Evolutionary conservation across 2,329 filamentous ascomycete genomes (phyloP).

Genomic region (Phoma sp.): DNA sequence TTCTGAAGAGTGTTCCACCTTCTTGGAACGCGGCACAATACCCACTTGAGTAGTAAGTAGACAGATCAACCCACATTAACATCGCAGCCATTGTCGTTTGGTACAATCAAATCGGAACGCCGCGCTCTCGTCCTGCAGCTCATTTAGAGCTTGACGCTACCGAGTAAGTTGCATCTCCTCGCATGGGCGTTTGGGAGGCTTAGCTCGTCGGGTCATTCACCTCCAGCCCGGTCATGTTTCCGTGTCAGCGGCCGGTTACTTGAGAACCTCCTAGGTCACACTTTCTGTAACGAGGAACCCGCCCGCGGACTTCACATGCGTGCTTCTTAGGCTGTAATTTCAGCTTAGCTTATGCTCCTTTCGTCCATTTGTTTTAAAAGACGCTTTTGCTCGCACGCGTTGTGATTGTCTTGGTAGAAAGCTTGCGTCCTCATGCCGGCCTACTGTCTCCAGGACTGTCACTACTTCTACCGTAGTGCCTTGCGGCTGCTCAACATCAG

Average conservation of each 20-base stretch:
- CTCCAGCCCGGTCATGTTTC: conserved; percentile 40
- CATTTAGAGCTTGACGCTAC: conserved; percentile 30
- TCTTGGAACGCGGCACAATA: conserved; percentile 16
- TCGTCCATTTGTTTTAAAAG: conserved; percentile 44
- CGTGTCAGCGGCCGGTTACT: conserved; percentile 39
- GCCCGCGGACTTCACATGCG: conserved; percentile 45
- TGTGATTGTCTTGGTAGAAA: conserved; percentile 21
- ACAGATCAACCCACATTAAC: conserved; percentile 31
- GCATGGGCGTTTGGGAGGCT: conserved; percentile 13
- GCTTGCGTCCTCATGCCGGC: conserved; percentile 66
- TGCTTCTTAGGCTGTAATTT: conserved; percentile 24
- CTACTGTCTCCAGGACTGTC: conserved; percentile 84
- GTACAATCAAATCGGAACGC: not conserved
- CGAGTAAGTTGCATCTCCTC: conserved; percentile 37
- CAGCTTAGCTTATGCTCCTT: conserved; percentile 35
- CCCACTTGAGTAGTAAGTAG: conserved; percentile 32
- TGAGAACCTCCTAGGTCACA: conserved; percentile 31
- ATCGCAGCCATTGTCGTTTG: conserved; percentile 21
- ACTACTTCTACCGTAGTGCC: conserved; percentile 91
- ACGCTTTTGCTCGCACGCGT: conserved; percentile 24
- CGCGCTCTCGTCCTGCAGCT: conserved; percentile 17
- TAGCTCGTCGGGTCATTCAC: conserved; percentile 33
- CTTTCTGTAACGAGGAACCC: conserved; percentile 36
- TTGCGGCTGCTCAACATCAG: conserved; percentile 83
- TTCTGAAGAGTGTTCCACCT: not conserved